These are phyloP conservation scores for Astrothelium macrocarpum DNA, from an alignment of 495 filamentous ascomycete genomes.

Conservation along the genomic window DNA sequence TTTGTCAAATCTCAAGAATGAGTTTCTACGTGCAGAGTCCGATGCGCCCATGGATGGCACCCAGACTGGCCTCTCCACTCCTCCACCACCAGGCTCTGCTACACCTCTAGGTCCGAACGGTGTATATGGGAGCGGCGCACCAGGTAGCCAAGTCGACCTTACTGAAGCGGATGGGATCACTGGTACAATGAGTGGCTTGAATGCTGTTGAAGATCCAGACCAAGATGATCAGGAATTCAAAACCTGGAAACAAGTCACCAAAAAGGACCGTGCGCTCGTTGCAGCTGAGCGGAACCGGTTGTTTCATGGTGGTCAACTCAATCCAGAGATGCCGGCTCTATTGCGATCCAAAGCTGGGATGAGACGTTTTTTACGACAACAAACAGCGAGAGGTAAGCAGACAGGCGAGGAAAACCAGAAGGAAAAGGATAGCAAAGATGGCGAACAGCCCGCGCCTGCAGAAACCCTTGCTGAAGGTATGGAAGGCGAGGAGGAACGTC, in stretches of 20 bases:
- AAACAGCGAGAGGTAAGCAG: slow-evolving; percentile 43
- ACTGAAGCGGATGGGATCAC: slow-evolving; percentile 69
- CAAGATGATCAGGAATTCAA: slow-evolving; percentile 85
- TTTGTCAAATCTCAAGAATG: slow-evolving; percentile 32
- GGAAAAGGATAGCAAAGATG: slow-evolving; percentile 36
- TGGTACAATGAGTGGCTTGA: slow-evolving; percentile 52
- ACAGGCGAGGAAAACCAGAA: slow-evolving; percentile 35
- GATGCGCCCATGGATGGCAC: slow-evolving; percentile 56
- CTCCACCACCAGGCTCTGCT: slow-evolving; percentile 57
- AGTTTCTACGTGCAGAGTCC: slow-evolving; percentile 51
- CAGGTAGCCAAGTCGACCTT: slow-evolving; percentile 62
- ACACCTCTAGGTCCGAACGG: slow-evolving; percentile 72
- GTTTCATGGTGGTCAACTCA: slow-evolving; percentile 74
- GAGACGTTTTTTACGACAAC: slow-evolving; percentile 68
- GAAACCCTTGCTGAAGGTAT: slow-evolving; percentile 88
- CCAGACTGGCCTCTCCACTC: slow-evolving; percentile 75
- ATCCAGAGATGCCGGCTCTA: slow-evolving; percentile 77
- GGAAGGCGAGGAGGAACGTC: slow-evolving; percentile 68
- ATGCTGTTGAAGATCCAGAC: slow-evolving; percentile 45
- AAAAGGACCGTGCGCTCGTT: slow-evolving; percentile 84
- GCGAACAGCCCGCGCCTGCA: slow-evolving; percentile 37
- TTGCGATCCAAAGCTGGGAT: slow-evolving; percentile 68
- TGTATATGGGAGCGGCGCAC: slow-evolving; percentile 40
- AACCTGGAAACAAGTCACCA: slow-evolving; percentile 97
- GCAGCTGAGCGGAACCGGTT: slow-evolving; percentile 72